Evolutionary conservation across 23 red algal genomes (phyloP).

Genomic region (Cyanidioschyzon merolae): DNA sequence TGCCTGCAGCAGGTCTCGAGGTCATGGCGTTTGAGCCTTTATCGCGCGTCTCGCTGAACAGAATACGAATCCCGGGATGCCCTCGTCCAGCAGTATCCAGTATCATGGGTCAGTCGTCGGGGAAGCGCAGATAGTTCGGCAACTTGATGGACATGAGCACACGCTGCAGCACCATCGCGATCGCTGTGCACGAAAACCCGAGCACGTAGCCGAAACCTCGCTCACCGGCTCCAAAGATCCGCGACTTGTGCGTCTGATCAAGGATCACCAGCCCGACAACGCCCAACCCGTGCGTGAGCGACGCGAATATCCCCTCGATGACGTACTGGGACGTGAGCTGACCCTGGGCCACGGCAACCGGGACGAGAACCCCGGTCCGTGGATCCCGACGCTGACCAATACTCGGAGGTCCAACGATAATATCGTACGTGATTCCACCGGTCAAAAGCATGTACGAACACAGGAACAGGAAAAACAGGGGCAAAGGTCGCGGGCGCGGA

Average conservation of each 20-base stretch:
- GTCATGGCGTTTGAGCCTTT: too few species aligned
- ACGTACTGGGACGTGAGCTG: slow-evolving; percentile 26
- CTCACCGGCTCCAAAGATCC: not conserved
- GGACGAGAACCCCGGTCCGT: not conserved
- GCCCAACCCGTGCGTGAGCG: slow-evolving; percentile 17
- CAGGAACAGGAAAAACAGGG: slow-evolving; percentile 14
- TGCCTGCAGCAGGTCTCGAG: too few species aligned
- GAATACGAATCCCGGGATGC: too few species aligned
- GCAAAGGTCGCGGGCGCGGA: slow-evolving; percentile 3
- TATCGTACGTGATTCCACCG: slow-evolving; percentile 26
- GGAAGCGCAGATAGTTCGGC: not conserved
- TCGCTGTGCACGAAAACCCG: not conserved
- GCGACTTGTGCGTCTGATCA: slow-evolving; percentile 4
- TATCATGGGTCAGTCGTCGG: too few species aligned
- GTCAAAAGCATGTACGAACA: slow-evolving; percentile 17
- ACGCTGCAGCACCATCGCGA: not conserved
- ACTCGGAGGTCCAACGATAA: slow-evolving; percentile 28
- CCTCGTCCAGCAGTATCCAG: too few species aligned
- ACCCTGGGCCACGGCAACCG: slow-evolving; percentile 4
- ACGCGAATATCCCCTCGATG: slow-evolving; percentile 25
- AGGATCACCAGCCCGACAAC: slow-evolving; percentile 14
- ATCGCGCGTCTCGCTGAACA: too few species aligned
- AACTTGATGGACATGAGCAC: not conserved
- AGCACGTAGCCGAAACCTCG: not conserved
- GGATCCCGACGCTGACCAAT: slow-evolving; percentile 18